phyloP scores from a whole-genome alignment of 2,329 filamentous ascomycete species.

The Emericellopsis atlantica region DNA sequence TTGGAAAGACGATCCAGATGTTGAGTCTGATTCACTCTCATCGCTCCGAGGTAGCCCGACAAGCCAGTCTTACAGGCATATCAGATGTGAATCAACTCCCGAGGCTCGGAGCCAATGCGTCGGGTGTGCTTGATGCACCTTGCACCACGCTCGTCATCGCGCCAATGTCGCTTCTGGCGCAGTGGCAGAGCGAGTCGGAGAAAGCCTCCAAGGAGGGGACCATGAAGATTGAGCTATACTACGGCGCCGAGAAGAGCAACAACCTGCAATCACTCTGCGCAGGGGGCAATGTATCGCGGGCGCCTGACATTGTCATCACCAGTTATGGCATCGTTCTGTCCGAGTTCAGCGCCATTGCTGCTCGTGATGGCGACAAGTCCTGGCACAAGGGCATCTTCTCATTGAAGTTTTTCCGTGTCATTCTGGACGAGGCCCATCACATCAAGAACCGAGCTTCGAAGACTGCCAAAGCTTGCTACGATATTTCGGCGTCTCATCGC shows the following conservation, averaged over 20 bases:
- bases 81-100: constrained; percentile 47
- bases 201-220: constrained; percentile 80
- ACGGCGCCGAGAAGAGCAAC: constrained; percentile 70
- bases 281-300: constrained; percentile 56
- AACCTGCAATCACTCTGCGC: constrained; percentile 74
- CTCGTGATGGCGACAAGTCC: constrained; percentile 52
- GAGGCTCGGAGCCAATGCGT: constrained; percentile 43
- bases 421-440: constrained; percentile 87
- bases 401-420: constrained; percentile 85
- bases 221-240: constrained; percentile 79
- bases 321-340: constrained; percentile 88
- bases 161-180: constrained; percentile 88
- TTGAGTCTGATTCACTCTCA: constrained; percentile 84
- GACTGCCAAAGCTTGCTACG: constrained; percentile 89
- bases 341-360: constrained; percentile 62
- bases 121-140: constrained; percentile 54
- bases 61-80: constrained; percentile 17
- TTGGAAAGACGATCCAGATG: constrained; percentile 99
- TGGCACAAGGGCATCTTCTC: constrained; percentile 72
- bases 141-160: constrained; percentile 92
- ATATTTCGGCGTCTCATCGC: constrained; percentile 70
- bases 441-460: constrained; percentile 90
- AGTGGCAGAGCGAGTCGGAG: constrained; percentile 92
- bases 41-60: constrained; percentile 40
- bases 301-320: constrained; percentile 86